Conservation (phyloP, 2,329 filamentous ascomycete species). For the Fusarium sp. region DNA sequence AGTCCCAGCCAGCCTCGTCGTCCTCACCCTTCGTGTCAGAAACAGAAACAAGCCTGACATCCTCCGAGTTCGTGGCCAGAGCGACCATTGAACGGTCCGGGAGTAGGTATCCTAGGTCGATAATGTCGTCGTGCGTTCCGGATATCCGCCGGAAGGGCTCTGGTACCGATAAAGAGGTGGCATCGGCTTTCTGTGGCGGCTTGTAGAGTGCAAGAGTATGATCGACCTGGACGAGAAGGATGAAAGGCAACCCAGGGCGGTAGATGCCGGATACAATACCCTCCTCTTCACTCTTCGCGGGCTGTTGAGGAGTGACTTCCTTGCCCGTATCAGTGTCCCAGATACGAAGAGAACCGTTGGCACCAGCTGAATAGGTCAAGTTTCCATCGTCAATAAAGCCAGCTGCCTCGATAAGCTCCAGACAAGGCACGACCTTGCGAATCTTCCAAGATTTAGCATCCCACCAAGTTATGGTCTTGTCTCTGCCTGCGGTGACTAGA, state of each 20-base stretch:
- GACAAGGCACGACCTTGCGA: slow-evolving; percentile 83
- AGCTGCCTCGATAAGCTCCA: slow-evolving; percentile 87
- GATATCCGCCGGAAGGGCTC: slow-evolving; percentile 84
- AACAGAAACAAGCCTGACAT: slow-evolving; percentile 88
- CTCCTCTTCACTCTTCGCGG: slow-evolving; percentile 71
- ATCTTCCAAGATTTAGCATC: slow-evolving; percentile 88
- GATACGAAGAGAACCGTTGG: slow-evolving; percentile 84
- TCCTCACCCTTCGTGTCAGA: slow-evolving; percentile 54
- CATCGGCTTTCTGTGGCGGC: slow-evolving; percentile 58
- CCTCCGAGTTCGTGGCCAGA: slow-evolving; percentile 94
- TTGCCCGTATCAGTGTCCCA: slow-evolving; percentile 85
- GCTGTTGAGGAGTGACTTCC: slow-evolving; percentile 84
- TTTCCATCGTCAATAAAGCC: slow-evolving; percentile 82
- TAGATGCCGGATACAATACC: slow-evolving; percentile 81
- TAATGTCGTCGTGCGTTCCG: slow-evolving; percentile 97
- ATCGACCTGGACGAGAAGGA: slow-evolving; percentile 89
- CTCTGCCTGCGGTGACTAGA: slow-evolving; percentile 87
- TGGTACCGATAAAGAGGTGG: slow-evolving; percentile 56
- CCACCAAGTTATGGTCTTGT: slow-evolving; percentile 96
- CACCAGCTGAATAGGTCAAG: slow-evolving; percentile 86
- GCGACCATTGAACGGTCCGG: slow-evolving; percentile 86
- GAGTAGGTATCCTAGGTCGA: slow-evolving; percentile 90
- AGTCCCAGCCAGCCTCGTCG: slow-evolving; percentile 41
- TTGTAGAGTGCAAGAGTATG: slow-evolving; percentile 86
- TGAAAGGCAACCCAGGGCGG: slow-evolving; percentile 74